Conservation (phyloP, 129 eudicot genomes). For the Artemisia argyi region DNA sequence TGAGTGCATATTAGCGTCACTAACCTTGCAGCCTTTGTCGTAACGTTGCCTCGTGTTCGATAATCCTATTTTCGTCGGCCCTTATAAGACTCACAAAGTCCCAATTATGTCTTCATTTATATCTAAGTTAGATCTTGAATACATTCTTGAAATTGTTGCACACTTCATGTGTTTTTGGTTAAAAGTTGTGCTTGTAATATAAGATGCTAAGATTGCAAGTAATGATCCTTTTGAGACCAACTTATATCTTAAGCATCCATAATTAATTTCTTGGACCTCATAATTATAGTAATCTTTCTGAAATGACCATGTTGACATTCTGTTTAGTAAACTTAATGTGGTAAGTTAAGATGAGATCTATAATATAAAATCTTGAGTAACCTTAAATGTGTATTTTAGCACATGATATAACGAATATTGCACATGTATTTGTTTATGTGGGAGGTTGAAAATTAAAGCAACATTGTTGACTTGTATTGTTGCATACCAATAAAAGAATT, state of each 20-base stretch:
- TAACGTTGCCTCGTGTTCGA: no score
- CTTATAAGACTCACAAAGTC: neutral
- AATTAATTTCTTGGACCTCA: conserved; percentile 8
- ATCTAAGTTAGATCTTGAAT: neutral
- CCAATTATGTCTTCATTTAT: neutral
- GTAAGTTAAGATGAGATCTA: neutral
- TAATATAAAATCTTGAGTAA: no score
- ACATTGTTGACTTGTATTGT: conserved; percentile 3
- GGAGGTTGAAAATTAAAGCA: conserved; percentile 6
- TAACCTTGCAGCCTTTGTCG: neutral
- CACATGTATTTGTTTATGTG: neutral
- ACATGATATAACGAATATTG: neutral
- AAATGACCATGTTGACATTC: conserved; percentile 8
- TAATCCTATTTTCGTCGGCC: neutral
- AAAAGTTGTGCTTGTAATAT: neutral
- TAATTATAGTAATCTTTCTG: neutral
- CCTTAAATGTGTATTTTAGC: neutral
- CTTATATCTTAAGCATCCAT: conserved; percentile 15
- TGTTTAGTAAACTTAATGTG: neutral
- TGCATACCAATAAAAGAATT: neutral
- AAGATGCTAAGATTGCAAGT: conserved; percentile 1
- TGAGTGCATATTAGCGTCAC: conserved; percentile 17
- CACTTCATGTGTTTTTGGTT: conserved; percentile 2
- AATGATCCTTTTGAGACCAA: conserved; percentile 1
- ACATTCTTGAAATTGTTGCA: conserved; percentile 7